A percentile compares a stretch with the other conserved stretches of the same genome.
These are phyloP conservation scores for Boletus sensibilis DNA, from an alignment of 768 basidiomycete species.

Conservation along the genomic window DNA sequence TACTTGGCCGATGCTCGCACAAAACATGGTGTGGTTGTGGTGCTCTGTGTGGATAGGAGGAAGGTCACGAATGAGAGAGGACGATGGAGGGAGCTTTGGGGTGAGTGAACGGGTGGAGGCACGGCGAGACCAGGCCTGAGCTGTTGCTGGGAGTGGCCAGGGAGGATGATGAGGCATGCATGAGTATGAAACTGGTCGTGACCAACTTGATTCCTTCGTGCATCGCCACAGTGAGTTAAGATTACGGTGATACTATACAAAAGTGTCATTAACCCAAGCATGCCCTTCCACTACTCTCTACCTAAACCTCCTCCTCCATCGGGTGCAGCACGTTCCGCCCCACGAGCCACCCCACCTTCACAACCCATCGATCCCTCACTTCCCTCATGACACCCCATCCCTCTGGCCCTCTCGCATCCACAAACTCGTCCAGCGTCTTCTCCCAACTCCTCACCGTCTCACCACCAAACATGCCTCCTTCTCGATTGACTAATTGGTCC, in stretches of 20 bases:
- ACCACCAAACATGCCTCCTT: constrained; percentile 77
- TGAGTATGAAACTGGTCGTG: constrained; percentile 5
- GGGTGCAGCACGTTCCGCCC: constrained; percentile 39
- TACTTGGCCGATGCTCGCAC: too few relatives aligned
- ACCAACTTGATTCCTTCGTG: neutral
- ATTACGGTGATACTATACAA: constrained; percentile 1
- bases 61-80: too few relatives aligned
- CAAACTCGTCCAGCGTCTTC: constrained; percentile 63
- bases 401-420: constrained; percentile 46
- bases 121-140: constrained; percentile 45
- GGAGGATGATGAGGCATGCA: constrained; percentile 45
- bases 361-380: constrained; percentile 65
- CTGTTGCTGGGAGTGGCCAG: constrained; percentile 45
- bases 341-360: constrained; percentile 77
- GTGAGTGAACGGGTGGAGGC: neutral
- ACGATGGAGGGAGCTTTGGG: too few relatives aligned
- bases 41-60: too few relatives aligned
- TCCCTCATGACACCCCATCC: constrained; percentile 43
- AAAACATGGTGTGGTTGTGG: too few relatives aligned
- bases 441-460: constrained; percentile 73
- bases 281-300: constrained; percentile 5
- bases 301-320: constrained; percentile 31
- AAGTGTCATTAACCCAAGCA: neutral
- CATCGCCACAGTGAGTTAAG: constrained; percentile 3
- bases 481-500: constrained; percentile 65